phyloP scores from a whole-genome alignment of 164 flowering plant species.

The Chimonanthus praecox region DNA sequence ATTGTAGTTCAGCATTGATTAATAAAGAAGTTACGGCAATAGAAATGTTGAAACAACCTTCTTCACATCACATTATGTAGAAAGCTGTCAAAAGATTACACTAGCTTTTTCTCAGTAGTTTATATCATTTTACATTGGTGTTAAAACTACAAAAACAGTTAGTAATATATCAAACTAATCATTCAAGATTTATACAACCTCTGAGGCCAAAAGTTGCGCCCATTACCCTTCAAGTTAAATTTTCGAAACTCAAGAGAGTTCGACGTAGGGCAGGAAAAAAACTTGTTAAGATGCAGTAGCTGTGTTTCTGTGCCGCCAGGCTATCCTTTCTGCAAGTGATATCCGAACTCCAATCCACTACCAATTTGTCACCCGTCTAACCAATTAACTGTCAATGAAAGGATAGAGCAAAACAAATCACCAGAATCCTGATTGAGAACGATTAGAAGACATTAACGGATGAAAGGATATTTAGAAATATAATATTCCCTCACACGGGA shows the following conservation, averaged over 20 bases:
- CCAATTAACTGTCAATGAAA: neutral
- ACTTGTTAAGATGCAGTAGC: neutral
- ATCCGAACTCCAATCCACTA: neutral
- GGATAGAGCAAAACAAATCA: neutral
- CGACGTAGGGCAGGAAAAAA: neutral
- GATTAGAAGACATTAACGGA: slow-evolving; percentile 20
- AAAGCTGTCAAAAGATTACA: too few species aligned
- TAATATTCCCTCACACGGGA: slow-evolving; percentile 61
- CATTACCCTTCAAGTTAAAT: too few species aligned
- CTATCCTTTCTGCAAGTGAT: neutral
- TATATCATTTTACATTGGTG: too few species aligned
- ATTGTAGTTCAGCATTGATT: too few species aligned
- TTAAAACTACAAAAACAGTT: too few species aligned
- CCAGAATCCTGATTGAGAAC: neutral
- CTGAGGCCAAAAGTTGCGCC: too few species aligned
- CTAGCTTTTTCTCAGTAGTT: too few species aligned
- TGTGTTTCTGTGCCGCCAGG: neutral
- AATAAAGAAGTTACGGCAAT: too few species aligned
- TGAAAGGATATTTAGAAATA: slow-evolving; percentile 53
- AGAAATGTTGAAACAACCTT: too few species aligned
- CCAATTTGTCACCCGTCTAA: neutral
- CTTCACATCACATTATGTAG: too few species aligned
- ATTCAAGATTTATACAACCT: too few species aligned
- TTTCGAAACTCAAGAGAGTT: neutral
- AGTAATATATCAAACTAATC: too few species aligned